Base-by-base conservation (phyloP, 495 filamentous ascomycete species). In the Podospora sp. region DNA sequence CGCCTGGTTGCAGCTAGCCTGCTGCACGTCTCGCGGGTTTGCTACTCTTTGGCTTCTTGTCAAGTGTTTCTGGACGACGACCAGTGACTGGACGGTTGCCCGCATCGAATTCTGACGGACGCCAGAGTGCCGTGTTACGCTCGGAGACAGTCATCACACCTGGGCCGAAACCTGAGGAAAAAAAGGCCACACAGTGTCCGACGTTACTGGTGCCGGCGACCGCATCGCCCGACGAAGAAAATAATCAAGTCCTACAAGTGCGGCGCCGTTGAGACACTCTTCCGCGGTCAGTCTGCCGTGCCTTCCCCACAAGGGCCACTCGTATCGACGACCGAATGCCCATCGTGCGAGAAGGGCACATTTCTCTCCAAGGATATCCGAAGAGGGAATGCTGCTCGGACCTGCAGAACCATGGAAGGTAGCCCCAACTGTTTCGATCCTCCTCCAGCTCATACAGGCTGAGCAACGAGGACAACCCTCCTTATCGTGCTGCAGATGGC, bases 151-250 rank as follows among this genome's bases (percentile, higher is more conserved):
- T 46, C 5, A 22, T n/a, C 52, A n/a, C 4, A 6, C 20, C 7
- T 35, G 57, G 29, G 14, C 57, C 57, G 57, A 60, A 60, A 40
- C 8, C 14, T 33, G 57, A 33, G 14, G 53, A 57, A 33, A 26
- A 22, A 8, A 57, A 1, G 53, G 26, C 53, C 20, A 25, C 26
- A 57, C 53, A 57, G 53, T 57, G 53, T 57, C 53, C 53, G 53
- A 57, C 26, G 53, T 9, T 25, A 3, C 53, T 27, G 26, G 53
- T 57, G 53, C 20, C 21, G n/a, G 53, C 18, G 53, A 14, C 16
- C 16, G 53, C 12, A 16, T 14, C 9, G 20, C 53, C 22, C 22
- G 16, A 26, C 11, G 53, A 16, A 33, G 4, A 14, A 7, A 24
- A 27, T 11, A 14, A 4, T 14, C 4, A 14, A 33, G n/a, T n/a